Evolutionary conservation across 306 rosid species (phyloP).

Genomic region (Echinosophora koreensis): DNA sequence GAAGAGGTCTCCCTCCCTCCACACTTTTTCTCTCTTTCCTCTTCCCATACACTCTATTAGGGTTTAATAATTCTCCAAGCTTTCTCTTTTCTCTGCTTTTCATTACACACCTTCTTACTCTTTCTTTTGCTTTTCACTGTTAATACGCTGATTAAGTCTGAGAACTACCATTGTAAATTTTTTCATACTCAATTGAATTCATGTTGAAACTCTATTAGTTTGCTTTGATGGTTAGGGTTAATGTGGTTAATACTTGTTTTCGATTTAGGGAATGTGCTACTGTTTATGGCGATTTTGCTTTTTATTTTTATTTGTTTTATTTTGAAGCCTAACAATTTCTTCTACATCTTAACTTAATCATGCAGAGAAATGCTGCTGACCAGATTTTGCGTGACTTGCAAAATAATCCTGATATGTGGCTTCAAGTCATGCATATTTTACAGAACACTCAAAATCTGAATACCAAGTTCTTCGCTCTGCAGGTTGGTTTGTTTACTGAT

Average conservation of each 20-base stretch:
- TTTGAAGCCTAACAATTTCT: background rate
- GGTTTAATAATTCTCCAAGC: constrained; percentile 41
- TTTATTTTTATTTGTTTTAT: background rate
- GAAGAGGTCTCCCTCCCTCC: constrained; percentile 66
- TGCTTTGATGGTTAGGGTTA: no score
- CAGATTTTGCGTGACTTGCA: constrained; percentile 90
- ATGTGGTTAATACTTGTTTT: constrained; percentile 27
- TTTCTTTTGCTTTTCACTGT: no score
- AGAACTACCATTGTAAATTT: no score
- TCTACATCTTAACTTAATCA: constrained; percentile 4
- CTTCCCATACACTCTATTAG: constrained; percentile 4
- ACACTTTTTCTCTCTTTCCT: background rate
- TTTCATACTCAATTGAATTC: background rate
- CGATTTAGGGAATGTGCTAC: constrained; percentile 2
- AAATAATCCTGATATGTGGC: constrained; percentile 96
- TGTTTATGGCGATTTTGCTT: background rate
- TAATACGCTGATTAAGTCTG: no score
- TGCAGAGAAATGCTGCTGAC: constrained; percentile 95
- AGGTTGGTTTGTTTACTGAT: constrained; percentile 64
- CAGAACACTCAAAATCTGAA: constrained; percentile 81
- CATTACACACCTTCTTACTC: no score
- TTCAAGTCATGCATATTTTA: constrained; percentile 96
- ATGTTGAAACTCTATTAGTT: background rate
- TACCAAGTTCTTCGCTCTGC: constrained; percentile 98
- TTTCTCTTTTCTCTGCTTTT: background rate